Base-by-base conservation (phyloP, 148 eudicot genomes). In the Mesembryanthemum crystallinum region DNA sequence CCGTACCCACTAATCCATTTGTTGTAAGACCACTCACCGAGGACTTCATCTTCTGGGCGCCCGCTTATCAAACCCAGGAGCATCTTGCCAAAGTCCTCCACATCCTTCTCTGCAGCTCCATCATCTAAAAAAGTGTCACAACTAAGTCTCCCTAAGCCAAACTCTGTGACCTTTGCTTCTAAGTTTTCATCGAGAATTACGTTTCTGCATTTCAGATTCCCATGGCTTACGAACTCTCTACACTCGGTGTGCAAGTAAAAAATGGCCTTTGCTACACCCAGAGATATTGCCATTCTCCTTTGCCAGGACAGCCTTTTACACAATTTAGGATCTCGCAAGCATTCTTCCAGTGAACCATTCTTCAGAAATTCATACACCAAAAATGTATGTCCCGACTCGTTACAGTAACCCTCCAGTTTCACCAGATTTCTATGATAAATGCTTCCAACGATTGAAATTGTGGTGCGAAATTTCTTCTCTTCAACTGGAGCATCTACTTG, bases 231-330 rank as follows among this genome's bases (percentile, higher is more conserved):
- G 64, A 89, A 89, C 78, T 89, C 89, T 64, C 93, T 77, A 70
- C 93, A 89, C 69, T 78, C 88, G 0, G 87, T 81, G 73, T 89
- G 93, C 83, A 89, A 78, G 85, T 89, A 89, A 9, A 78, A 81
- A 51, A 89, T 77, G 30, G 87, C 86, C 80, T 77, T 87, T 57
- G 88, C 93, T 29, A 87, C 83, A 23, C 80, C 64, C 55, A 84
- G 72, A 69, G 85, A 84, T 5, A 87, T 81, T 28, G 73, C 71
- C 81, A 87, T 84, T 74, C 93, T 82, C 71, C 79, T 89, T 45
- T 61, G 67, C 93, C 90, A 89, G 27, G 88, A 76, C 43, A 89
- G 73, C 63, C 85, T 84, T 79, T 78, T 85, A 74, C 76, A 73
- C 63, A 79, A 35, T 52, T 73, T 82, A 54, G 85, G 88, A 71